Conservation (phyloP, 2,329 filamentous ascomycete species). For the Aspergillus viridinutans region DNA sequence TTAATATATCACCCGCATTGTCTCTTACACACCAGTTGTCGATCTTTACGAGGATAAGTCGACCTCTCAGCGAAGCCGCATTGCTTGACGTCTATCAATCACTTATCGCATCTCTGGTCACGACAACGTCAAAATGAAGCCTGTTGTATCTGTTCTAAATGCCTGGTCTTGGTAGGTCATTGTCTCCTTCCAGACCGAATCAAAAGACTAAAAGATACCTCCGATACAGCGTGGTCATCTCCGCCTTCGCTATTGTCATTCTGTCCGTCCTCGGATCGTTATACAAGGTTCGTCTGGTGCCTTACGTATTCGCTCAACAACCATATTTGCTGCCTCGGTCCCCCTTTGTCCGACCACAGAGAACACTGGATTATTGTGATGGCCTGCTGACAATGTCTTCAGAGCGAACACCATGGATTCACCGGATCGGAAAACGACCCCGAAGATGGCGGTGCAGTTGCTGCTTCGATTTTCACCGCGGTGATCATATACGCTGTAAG, state of each 20-base stretch:
- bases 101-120: conserved; percentile 1
- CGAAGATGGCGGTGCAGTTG: conserved; percentile 70
- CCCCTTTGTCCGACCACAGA: neutral
- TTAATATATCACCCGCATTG: neutral
- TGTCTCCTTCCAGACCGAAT: neutral
- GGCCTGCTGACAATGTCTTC: conserved; percentile 5
- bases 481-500: conserved; percentile 85
- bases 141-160: conserved; percentile 83
- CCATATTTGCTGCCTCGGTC: neutral
- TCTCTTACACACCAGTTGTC: neutral
- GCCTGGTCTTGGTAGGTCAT: conserved; percentile 83
- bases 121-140: conserved; percentile 69
- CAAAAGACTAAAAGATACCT: conserved; percentile 8
- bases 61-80: neutral
- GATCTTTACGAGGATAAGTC: neutral
- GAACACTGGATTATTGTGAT: neutral
- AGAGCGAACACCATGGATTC: conserved; percentile 73
- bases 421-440: conserved; percentile 69
- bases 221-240: conserved; percentile 62
- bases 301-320: neutral
- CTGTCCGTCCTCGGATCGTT: conserved; percentile 64
- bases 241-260: conserved; percentile 61
- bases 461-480: conserved; percentile 78
- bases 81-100: neutral
- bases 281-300: conserved; percentile 56